phyloP scores from a whole-genome alignment of 805 yeast genomes.

The Candida silvatica region DNA sequence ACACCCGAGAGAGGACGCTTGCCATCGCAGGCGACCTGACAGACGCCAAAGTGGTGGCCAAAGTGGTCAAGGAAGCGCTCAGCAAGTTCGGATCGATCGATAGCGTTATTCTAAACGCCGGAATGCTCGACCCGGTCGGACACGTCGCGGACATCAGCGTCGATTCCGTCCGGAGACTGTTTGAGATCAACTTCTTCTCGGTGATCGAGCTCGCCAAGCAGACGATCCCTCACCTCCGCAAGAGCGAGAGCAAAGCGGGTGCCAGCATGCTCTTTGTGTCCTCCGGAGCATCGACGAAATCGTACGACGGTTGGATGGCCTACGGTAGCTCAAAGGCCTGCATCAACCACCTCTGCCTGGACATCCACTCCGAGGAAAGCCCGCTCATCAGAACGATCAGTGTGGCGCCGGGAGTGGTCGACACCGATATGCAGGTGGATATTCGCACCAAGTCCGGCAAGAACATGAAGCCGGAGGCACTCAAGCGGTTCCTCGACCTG shows the following conservation, averaged over 20 bases:
- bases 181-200: slow-evolving; percentile 60
- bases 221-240: slow-evolving; percentile 49
- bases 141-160: slow-evolving; percentile 43
- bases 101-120: slow-evolving; percentile 71
- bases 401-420: slow-evolving; percentile 93
- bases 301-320: slow-evolving; percentile 78
- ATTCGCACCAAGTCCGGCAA: slow-evolving; percentile 58
- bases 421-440: slow-evolving; percentile 78
- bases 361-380: slow-evolving; percentile 62
- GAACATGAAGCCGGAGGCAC: slow-evolving; percentile 53
- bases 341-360: slow-evolving; percentile 61
- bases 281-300: slow-evolving; percentile 73
- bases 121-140: slow-evolving; percentile 72
- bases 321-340: slow-evolving; percentile 93
- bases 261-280: slow-evolving; percentile 63
- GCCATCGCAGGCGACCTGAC: slow-evolving; percentile 56
- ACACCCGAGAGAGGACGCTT: slow-evolving; percentile 28
- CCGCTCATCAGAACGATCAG: slow-evolving; percentile 49
- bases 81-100: slow-evolving; percentile 48
- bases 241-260: slow-evolving; percentile 37
- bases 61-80: slow-evolving; percentile 37
- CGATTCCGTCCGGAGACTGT: slow-evolving; percentile 43
- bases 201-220: slow-evolving; percentile 49
- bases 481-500: slow-evolving; percentile 56
- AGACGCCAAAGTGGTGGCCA: slow-evolving; percentile 25